A percentile compares a stretch with the other conserved stretches of the same genome.
phyloP scores from a whole-genome alignment of 192 early-diverging fungal species.

The Coemansia sp. region DNA sequence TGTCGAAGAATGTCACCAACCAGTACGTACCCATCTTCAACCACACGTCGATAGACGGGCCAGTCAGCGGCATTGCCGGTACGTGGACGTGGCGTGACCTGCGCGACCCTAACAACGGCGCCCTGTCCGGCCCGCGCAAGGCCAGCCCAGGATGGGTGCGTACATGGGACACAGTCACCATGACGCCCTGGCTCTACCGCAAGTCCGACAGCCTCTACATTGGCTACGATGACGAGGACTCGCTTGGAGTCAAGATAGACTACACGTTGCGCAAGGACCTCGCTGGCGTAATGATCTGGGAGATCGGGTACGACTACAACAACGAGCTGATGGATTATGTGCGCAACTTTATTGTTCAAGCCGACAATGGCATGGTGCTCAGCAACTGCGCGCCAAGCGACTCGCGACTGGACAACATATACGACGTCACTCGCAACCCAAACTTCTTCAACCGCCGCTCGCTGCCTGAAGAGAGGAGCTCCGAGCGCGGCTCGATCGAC shows the following conservation, averaged over 20 bases:
- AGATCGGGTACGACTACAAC: constrained; percentile 64
- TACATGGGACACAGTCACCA: constrained; percentile 59
- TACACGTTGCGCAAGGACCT: constrained; percentile 60
- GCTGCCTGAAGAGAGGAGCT: not conserved
- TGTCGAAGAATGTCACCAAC: constrained; percentile 37
- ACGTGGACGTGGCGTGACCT: constrained; percentile 68
- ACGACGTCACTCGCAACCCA: constrained; percentile 33
- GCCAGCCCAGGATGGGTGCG: constrained; percentile 61
- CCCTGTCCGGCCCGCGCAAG: constrained; percentile 35
- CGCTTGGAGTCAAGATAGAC: constrained; percentile 62
- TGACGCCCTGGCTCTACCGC: constrained; percentile 77
- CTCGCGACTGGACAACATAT: constrained; percentile 31
- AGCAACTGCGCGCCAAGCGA: constrained; percentile 45
- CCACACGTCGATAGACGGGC: constrained; percentile 51
- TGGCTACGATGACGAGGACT: constrained; percentile 71
- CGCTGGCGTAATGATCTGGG: constrained; percentile 74
- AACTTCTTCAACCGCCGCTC: constrained; percentile 42
- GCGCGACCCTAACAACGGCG: constrained; percentile 53
- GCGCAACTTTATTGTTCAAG: constrained; percentile 36
- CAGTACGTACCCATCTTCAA: constrained; percentile 53
- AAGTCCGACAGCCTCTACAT: constrained; percentile 58
- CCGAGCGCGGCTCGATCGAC: not conserved
- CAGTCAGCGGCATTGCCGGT: constrained; percentile 57
- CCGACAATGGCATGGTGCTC: constrained; percentile 26
- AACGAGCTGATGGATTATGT: constrained; percentile 59